Evolutionary conservation across 345 rosid genomes (phyloP), one percentile per base, ranked within the genome.

Genomic region (Populus simonii): DNA sequence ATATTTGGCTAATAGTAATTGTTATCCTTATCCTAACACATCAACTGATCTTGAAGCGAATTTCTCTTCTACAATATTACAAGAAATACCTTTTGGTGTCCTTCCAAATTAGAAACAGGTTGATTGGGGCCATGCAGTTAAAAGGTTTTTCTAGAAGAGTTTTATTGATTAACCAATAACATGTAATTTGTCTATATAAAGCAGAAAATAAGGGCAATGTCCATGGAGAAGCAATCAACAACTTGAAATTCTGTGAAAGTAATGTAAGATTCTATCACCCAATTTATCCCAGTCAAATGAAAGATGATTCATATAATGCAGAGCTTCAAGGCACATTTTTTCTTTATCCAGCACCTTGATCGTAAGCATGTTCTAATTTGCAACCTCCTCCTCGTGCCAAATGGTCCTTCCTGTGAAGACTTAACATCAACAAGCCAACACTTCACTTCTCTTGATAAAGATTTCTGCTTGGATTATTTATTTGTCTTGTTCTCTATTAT

Each of bases 261-360:
- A 23, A 16, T 78, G 77, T 47, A 35, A 61, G 80, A 72, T 75
- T 79, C 74, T 76, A 67, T 75, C 75, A 57, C 59, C 79, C 79
- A 77, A 77, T 27, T 81, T 23, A 51, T 70, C 51, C 62, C 78
- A 76, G 68, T 80, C 16, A 55, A 79, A 39, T 59, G 53, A 76
- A 76, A 79, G 75, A 15, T 31, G 75, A 79, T 53, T 27, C 17
- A 71, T 49, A 15, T 16, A 36, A 17, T 83, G 84, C 70, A 59
- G 17, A 79, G 8, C 85, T 81, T 83, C 76, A 68, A 74, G 83
- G 20, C 62, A 75, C 71, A 55, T 74, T 35, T 68, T 65, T 53
- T 61, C 68, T 74, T 76, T 79, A 62, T 61, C 74, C 51, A 74
- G 74, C 73, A 68, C 16, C 61, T 45, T 15, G 71, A 76, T 77